Evolutionary conservation across 495 filamentous ascomycete species (phyloP), one percentile per base, ranked within the genome.

Genomic region (Evernia prunastri): DNA sequence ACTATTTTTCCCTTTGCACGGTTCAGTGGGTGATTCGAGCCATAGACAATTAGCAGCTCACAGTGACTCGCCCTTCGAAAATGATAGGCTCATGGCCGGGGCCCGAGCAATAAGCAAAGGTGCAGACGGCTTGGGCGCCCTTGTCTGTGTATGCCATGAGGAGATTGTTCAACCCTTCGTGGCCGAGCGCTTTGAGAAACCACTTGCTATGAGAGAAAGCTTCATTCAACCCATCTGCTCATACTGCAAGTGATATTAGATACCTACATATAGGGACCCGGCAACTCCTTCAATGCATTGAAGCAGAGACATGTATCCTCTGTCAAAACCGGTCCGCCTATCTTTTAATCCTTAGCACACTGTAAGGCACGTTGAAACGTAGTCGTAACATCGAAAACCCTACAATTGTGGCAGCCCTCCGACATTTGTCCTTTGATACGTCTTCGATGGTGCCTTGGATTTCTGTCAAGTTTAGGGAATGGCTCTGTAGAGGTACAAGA

Each of bases 231-330:
- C 3, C 23, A 15, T 37, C 8, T 25, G 33, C 0, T 4, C 11
- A 57, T 13, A 4, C 35, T 23, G 37, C 18, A 31, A 8, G 11
- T n/a, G 18, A 56, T 40, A 7, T 35, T 9, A 43, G 7, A 60
- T 9, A 45, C 53, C 1, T 79, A 97, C 93, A 99, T 92, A 73
- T 99, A 99, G 35, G 94, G 92, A 4, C 94, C 94, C n/a, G 94
- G 94, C 45, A 99, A 79, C 17, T 90, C 92, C 66, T 89, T 84
- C 57, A 96, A 78, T 13, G 92, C 92, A 71, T 89, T 86, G 76
- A 97, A 99, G 77, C 90, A 92, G 35, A 99, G 80, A 69, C 89
- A 90, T 17, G 94, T 97, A 77, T 99, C 94, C 74, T 99, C 94
- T 27, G 95, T 93, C 59, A 99, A 80, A 40, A 96, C 95, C 20